phyloP scores from a whole-genome alignment of 805 yeast genomes.

The Lipomyces yamanashiensis region DNA sequence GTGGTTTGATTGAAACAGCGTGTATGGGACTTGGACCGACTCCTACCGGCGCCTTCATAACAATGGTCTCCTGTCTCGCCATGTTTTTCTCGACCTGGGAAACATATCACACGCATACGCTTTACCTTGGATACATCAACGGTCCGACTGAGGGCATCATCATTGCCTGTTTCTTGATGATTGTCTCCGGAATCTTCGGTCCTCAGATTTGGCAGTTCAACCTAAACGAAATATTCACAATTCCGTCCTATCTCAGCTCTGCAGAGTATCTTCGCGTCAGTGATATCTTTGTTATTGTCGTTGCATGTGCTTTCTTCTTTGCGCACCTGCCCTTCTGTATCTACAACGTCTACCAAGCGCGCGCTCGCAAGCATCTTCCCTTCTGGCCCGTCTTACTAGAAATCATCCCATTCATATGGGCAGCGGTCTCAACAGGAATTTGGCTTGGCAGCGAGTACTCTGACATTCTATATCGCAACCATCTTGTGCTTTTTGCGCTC shows the following conservation, averaged over 20 bases:
- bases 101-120: slow-evolving; percentile 47
- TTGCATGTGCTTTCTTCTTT: slow-evolving; percentile 49
- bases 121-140: slow-evolving; percentile 78
- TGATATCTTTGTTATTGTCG: slow-evolving; percentile 42
- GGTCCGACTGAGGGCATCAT: slow-evolving; percentile 97
- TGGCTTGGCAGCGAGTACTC: slow-evolving; percentile 58
- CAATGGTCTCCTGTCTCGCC: slow-evolving; percentile 69
- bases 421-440: slow-evolving; percentile 54
- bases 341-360: slow-evolving; percentile 52
- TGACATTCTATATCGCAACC: slow-evolving; percentile 48
- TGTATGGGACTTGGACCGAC: slow-evolving; percentile 79
- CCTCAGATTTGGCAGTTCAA: slow-evolving; percentile 64
- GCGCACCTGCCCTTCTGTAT: slow-evolving; percentile 71
- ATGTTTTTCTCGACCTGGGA: slow-evolving; percentile 45
- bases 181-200: slow-evolving; percentile 71
- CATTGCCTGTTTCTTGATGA: slow-evolving; percentile 61
- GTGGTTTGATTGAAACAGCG: slow-evolving; percentile 72
- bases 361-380: slow-evolving; percentile 45
- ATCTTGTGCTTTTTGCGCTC: slow-evolving; percentile 73
- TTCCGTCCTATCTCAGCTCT: slow-evolving; percentile 2
- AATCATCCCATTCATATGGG: slow-evolving; percentile 68
- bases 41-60: slow-evolving; percentile 74
- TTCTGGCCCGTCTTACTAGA: slow-evolving; percentile 55
- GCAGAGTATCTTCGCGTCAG: slow-evolving; percentile 13
- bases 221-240: slow-evolving; percentile 46